Conservation (phyloP, 2,329 filamentous ascomycete species). For the Colletotrichum karsti region DNA sequence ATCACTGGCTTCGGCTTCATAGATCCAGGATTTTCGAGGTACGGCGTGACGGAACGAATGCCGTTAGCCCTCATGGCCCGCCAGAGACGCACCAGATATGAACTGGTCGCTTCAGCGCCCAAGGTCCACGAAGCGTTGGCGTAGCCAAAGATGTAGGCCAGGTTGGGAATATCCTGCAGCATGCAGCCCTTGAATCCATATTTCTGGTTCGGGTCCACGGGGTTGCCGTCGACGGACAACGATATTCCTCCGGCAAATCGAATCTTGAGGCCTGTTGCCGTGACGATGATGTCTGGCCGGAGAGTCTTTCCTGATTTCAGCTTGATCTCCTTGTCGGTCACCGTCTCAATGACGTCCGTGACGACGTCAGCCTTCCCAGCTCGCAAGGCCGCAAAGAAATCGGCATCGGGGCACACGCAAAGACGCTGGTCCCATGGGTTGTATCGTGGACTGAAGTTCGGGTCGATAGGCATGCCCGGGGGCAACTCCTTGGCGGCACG, state of each 20-base stretch:
- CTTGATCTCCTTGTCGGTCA: slow-evolving; percentile 52
- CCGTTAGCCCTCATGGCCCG: slow-evolving; percentile 56
- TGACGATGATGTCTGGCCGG: slow-evolving; percentile 69
- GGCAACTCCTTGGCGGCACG: slow-evolving; percentile 57
- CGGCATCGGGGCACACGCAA: slow-evolving; percentile 61
- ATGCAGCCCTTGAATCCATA: slow-evolving; percentile 68
- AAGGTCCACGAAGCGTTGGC: slow-evolving; percentile 69
- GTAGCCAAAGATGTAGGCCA: slow-evolving; percentile 67
- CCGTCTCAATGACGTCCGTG: slow-evolving; percentile 54
- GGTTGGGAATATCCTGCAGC: slow-evolving; percentile 70
- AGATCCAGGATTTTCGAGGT: slow-evolving; percentile 43
- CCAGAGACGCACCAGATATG: slow-evolving; percentile 58
- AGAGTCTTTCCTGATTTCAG: slow-evolving; percentile 54
- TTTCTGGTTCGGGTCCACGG: slow-evolving; percentile 50
- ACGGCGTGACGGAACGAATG: slow-evolving; percentile 52
- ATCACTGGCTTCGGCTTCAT: slow-evolving; percentile 50
- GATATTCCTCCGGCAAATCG: slow-evolving; percentile 61
- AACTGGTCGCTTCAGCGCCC: slow-evolving; percentile 62
- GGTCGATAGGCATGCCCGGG: slow-evolving; percentile 52
- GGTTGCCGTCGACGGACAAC: slow-evolving; percentile 58
- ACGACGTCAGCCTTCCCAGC: slow-evolving; percentile 48
- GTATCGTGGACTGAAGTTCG: slow-evolving; percentile 63
- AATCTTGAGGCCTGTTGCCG: slow-evolving; percentile 70
- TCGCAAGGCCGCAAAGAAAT: slow-evolving; percentile 52
- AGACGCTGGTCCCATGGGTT: slow-evolving; percentile 75